Evolutionary conservation across 306 rosid genomes (phyloP), one percentile per base, ranked within the genome.

Genomic region (Mimosa bimucronata): DNA sequence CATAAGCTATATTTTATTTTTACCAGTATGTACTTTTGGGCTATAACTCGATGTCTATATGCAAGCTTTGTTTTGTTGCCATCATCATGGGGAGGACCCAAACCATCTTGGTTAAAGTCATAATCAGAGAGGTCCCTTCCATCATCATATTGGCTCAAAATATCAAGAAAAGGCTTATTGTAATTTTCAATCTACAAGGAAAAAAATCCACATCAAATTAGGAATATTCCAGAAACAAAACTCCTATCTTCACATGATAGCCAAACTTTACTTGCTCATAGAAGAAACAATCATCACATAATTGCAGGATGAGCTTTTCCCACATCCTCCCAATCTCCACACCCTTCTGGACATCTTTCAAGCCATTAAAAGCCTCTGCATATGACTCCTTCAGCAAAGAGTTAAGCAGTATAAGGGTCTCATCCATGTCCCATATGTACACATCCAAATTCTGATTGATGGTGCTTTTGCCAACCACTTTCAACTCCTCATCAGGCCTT

Each of bases 371-470:
- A 77, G 89, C 89, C 90, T 80, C 87, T 0, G 97, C 97, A 16
- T 91, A 94, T 0, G 91, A 81, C 66, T 93, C 90, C 73, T 88
- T 90, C 87, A 94, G 87, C 87, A 94, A 86, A 50, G 98, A 94
- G 83, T 88, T 88, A 71, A 94, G 97, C 67, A 92, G 86, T 73
- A 92, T 88, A 84, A 92, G 94, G 72, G 97, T 94, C 91, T 94
- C 98, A 62, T 94, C 98, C 98, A 94, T 92, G 83, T 92, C 97
- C 98, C 98, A 92, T 64, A 90, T 77, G 38, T 90, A 90, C 16
- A 92, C 95, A 79, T 89, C 88, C 73, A 88, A 50, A 76, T 84
- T 87, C 7, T 82, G 80, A 86, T 79, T 85, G 64, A 66, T 66
- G 75, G 46, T 44, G 30, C 71, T 62, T 28, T 75, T 64, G 26